phyloP scores from a whole-genome alignment of 2,329 filamentous ascomycete genomes.

The Rosellinia necatrix region DNA sequence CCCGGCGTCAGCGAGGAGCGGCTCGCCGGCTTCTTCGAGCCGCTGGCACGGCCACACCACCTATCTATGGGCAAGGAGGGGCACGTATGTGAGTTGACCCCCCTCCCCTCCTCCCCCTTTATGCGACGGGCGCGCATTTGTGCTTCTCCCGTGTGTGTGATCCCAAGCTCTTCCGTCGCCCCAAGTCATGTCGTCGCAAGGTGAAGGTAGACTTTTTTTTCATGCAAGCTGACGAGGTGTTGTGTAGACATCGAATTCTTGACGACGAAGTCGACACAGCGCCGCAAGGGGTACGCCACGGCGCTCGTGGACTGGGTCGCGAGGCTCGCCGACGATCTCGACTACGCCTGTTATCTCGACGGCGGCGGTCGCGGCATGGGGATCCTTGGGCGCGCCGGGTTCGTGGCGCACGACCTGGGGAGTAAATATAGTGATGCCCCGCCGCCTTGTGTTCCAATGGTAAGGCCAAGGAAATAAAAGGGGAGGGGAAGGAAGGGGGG shows the following conservation, averaged over 20 bases:
- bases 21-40: slow-evolving; percentile 34
- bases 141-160: no score
- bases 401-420: slow-evolving; percentile 33
- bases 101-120: no score
- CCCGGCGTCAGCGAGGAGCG: slow-evolving; percentile 29
- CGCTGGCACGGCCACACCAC: slow-evolving; percentile 32
- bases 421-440: slow-evolving; percentile 31
- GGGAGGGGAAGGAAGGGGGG: background rate
- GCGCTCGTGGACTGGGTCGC: slow-evolving; percentile 32
- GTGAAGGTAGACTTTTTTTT: no score
- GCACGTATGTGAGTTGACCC: slow-evolving; percentile 36
- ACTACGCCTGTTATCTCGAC: slow-evolving; percentile 34
- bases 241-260: slow-evolving; percentile 33
- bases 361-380: slow-evolving; percentile 33
- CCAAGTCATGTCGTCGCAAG: no score
- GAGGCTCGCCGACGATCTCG: slow-evolving; percentile 31
- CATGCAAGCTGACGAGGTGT: no score
- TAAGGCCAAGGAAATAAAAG: slow-evolving; percentile 24
- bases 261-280: slow-evolving; percentile 30
- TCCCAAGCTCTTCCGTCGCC: no score
- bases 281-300: slow-evolving; percentile 32
- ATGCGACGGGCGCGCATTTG: no score
- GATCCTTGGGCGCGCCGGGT: slow-evolving; percentile 32
- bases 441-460: slow-evolving; percentile 34
- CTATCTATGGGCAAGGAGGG: slow-evolving; percentile 33